phyloP scores from a whole-genome alignment of 257 asterid genomes.

The Nicotiana tabacum region DNA sequence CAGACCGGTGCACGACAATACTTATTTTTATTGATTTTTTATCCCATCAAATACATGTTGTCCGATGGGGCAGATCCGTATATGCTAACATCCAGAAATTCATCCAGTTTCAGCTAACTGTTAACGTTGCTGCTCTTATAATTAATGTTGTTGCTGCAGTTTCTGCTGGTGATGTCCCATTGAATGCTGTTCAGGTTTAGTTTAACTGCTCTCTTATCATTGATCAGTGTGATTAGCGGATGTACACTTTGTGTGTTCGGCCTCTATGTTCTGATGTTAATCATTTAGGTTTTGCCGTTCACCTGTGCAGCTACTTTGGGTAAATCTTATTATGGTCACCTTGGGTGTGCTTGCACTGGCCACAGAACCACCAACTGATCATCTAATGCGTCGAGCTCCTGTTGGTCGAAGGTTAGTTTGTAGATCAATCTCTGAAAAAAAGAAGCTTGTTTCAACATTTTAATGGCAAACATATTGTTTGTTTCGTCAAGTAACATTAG shows the following conservation, averaged over 20 bases:
- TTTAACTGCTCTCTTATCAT: background rate
- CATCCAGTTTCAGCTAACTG: slow-evolving; percentile 94
- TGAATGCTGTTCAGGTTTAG: slow-evolving; percentile 90
- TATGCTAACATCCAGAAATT: slow-evolving; percentile 95
- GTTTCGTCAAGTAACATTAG: background rate
- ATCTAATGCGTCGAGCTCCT: slow-evolving; percentile 79
- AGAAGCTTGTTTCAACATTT: background rate
- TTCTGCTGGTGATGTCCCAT: slow-evolving; percentile 85
- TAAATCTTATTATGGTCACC: slow-evolving; percentile 96
- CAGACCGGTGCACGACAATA: background rate
- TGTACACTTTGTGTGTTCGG: background rate
- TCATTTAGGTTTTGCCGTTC: background rate
- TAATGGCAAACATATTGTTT: background rate
- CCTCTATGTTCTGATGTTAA: background rate
- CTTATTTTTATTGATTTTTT: background rate
- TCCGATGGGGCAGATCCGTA: slow-evolving; percentile 97
- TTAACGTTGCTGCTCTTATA: slow-evolving; percentile 82
- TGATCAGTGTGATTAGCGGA: background rate
- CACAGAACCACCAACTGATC: slow-evolving; percentile 94
- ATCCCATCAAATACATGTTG: slow-evolving; percentile 51
- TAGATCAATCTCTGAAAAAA: background rate
- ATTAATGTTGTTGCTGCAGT: slow-evolving; percentile 92
- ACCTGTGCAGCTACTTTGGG: slow-evolving; percentile 86
- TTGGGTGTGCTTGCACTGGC: slow-evolving; percentile 97
- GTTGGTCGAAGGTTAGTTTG: slow-evolving; percentile 88